Evolutionary conservation across 129 eudicot species (phyloP).

Genomic region (Flaveria brownii): DNA sequence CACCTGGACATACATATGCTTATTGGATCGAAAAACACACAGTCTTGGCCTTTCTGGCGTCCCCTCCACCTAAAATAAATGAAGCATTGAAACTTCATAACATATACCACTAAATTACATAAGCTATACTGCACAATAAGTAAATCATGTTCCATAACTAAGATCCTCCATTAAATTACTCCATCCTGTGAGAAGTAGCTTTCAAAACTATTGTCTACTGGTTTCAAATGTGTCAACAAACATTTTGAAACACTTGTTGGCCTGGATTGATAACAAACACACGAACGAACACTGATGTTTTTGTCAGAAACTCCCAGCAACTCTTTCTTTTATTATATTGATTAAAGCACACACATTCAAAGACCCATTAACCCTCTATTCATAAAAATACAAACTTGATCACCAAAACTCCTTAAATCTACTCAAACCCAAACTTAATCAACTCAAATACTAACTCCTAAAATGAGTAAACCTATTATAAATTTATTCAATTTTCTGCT

Average conservation of each 20-base stretch:
- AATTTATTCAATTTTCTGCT: no score
- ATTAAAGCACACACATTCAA: no score
- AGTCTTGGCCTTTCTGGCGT: constrained; percentile 93
- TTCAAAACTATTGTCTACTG: neutral
- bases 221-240: constrained; percentile 21
- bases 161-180: constrained; percentile 15
- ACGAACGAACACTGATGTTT: no score
- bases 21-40: constrained; percentile 91
- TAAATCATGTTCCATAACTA: neutral
- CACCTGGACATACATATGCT: constrained; percentile 89
- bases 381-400: no score
- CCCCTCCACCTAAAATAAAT: constrained; percentile 68
- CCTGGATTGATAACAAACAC: no score
- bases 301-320: no score
- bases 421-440: no score
- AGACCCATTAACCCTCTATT: no score
- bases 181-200: neutral
- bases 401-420: no score
- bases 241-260: neutral
- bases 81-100: neutral
- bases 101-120: neutral
- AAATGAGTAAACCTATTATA: no score
- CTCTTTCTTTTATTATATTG: no score
- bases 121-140: neutral
- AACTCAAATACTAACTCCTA: no score